Evolutionary conservation across 1,139 yeast genomes (phyloP), one percentile per base, ranked within the genome.

Genomic region (Saccharomyces uvarum): DNA sequence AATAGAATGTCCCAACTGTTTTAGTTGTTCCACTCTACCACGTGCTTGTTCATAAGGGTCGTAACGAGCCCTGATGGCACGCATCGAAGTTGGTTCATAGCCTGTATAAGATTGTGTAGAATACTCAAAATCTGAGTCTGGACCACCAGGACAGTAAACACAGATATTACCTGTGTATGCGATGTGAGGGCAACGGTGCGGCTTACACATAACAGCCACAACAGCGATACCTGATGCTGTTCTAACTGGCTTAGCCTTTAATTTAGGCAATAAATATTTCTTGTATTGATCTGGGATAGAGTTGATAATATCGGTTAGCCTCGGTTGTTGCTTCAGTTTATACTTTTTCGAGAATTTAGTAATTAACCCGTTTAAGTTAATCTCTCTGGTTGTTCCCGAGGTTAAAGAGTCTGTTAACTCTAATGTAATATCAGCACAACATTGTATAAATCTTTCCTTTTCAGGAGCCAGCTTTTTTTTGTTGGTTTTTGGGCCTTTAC

Each of bases 141-240:
- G 99, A 1, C 99, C 99, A 57, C 99, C 99, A 3, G 99, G 99
- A 74, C 99, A 93, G 70, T 93, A 93, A 14, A 93, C 99, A 77
- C 99, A 93, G 59, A 93, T 93, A 67, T 93, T 93, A 57, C 99
- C 99, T 0, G 99, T 93, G 70, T 93, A 95, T 32, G 99, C 98
- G 66, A 93, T 95, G 71, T 93, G 99, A 32, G 99, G 99, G 74
- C 99, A 93, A 75, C 99, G 80, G 72, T 93, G 99, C 2, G 99
- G 99, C 71, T 93, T 95, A 75, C 98, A 93, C 98, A 95, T 93
- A 41, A 95, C 98, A 0, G 99, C 99, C 51, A 93, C 99, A 24
- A 93, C 99, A 5, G 99, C 99, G 57, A 93, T 95, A 66, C 93
- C 99, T 9, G 97, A 88, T 0, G 99, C 99, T 0, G 99, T 95